Evolutionary conservation across 2,329 filamentous ascomycete genomes (phyloP), one percentile per base, ranked within the genome.

Genomic region (Alternaria ventricosa): DNA sequence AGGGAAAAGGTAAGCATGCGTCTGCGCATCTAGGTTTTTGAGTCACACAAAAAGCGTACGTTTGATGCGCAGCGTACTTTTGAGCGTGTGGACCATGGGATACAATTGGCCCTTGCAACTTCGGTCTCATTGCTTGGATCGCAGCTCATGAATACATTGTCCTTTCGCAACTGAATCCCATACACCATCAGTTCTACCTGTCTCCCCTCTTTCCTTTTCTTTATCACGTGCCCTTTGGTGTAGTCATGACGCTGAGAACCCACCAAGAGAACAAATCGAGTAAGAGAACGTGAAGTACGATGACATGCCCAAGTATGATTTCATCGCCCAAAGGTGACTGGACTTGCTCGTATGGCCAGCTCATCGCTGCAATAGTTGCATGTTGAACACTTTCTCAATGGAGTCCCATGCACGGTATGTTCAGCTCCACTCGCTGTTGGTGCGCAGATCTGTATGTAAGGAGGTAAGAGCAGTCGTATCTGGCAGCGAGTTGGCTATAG

Each of bases 1-100:
- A 28, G 23, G 49, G 13, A 53, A 53, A 53, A 53, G 49, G 33
- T 11, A 53, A 53, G 49, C 30, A 36, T 30, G 49, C 20, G 15
- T 36, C 13, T 20, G 13, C 28, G 30, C 49, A 41, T 22, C 6
- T 13, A 25, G 49, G 13, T 36, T 18, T 36, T 41, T 41, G 36
- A 41, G 36, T 41, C 36, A 41, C 36, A 41, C n/a, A 41, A 41
- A 41, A 41, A 41, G n/a, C 36, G 36, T 41, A 41, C 36, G 36
- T 2, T 41, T 18, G 36, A 41, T 41, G 36, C 36, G 36, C 36
- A 18, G 36, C 36, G 36, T 18, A 41, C 36, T 41, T 41, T 18
- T 41, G n/a, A 53, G 20, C 20, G 20, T 18, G 13, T 41, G 11
- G 20, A 25, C 18, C 20, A 53, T 53, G 9, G 22, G 4, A 2